Percentiles rank a stretch among this genome's conserved stretches.
These are phyloP conservation scores for Eucalyptus rudis DNA, from an alignment of 345 rosid species.

Conservation along the genomic window DNA sequence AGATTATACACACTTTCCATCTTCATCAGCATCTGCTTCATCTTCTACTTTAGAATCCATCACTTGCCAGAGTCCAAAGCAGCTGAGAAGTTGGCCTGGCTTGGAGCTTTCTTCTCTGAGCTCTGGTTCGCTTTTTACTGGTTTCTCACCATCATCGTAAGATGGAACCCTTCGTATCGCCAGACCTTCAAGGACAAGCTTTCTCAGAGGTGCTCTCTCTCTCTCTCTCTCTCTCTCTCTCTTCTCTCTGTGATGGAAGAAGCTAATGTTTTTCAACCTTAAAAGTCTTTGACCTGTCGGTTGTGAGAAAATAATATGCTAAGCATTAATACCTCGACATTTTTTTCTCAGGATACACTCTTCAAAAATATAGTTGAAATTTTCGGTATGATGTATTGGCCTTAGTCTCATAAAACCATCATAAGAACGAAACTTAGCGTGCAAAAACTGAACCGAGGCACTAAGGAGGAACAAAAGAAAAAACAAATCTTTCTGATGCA, in stretches of 20 bases:
- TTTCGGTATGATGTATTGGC: not conserved
- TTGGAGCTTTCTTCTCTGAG: slow-evolving; percentile 9
- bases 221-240: not conserved
- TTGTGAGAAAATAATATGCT: not conserved
- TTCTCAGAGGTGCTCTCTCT: not conserved
- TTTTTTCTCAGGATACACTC: not conserved
- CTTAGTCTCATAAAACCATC: not conserved
- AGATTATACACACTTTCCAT: not conserved
- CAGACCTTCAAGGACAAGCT: slow-evolving; percentile 14
- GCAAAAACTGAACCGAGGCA: not conserved
- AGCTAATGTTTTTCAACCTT: not conserved
- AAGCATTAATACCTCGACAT: not conserved
- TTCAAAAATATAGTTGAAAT: not conserved
- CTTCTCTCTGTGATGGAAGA: not conserved
- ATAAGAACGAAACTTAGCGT: not conserved
- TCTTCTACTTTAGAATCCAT: not conserved
- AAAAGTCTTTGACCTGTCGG: not conserved
- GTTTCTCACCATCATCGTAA: not conserved
- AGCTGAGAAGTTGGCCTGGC: slow-evolving; percentile 9
- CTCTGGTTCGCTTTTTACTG: slow-evolving; percentile 16
- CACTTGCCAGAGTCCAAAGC: not conserved
- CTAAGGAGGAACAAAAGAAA: not conserved
- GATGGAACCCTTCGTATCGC: slow-evolving; percentile 5
- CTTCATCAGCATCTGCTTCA: not conserved
- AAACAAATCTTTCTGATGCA: not conserved